Base-by-base conservation (phyloP, 78 protist species). In the Dictyostelium purpureum region DNA sequence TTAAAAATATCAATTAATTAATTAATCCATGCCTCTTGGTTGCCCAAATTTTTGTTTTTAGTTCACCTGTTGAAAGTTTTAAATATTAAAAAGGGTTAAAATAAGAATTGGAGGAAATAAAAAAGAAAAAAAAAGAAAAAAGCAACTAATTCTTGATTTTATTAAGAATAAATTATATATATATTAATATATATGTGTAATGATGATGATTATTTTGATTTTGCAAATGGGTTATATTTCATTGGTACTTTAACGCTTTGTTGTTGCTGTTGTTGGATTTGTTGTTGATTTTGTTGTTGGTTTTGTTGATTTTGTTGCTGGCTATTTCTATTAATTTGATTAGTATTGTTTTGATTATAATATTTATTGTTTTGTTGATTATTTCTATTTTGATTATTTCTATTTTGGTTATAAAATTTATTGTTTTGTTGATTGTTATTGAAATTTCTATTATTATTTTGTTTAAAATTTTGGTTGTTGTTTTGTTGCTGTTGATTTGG, bases 161-260 rank as follows among this genome's bases (percentile, higher is more conserved):
- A n/a, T n/a, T n/a, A n/a, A n/a, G n/a, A n/a, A n/a, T n/a, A n/a
- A n/a, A n/a, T n/a, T n/a, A n/a, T n/a, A n/a, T n/a, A n/a, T n/a
- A n/a, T n/a, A n/a, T n/a, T n/a, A n/a, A n/a, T n/a, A n/a, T n/a
- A n/a, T n/a, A n/a, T n/a, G n/a, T n/a, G n/a, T n/a, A n/a, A n/a
- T n/a, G n/a, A n/a, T n/a, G n/a, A n/a, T n/a, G n/a, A n/a, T 49
- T 49, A 49, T 49, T 79, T 79, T 59, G 51, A 47, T 66, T 79
- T 79, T 19, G 88, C 89, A 51, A 81, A 81, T 6, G 89, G 89
- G 24, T 65, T 81, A 24, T 81, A 81, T 40, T 81, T 81, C 59
- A 67, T 69, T 51, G 49, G 74, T 7, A 59, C 40, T 49, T 37
- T 47, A 16, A 43, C 19, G 16, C 24, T 75, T 35, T 52, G 11